Percentiles rank a stretch among this genome's conserved stretches.
These are phyloP conservation scores for Pinus albicaulis DNA, from an alignment of 75 land plant genomes.

Conservation along the genomic window DNA sequence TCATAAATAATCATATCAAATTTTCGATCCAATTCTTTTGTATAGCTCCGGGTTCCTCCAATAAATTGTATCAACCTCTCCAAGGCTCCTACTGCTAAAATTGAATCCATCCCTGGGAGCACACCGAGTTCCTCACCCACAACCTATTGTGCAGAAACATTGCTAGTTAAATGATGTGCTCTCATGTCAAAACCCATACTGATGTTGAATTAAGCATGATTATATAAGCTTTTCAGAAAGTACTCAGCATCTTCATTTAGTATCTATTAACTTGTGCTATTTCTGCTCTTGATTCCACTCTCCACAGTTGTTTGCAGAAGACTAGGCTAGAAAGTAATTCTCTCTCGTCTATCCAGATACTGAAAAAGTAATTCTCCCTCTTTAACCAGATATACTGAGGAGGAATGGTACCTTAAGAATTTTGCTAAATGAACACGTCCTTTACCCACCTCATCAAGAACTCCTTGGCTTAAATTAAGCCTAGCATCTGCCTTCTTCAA, in stretches of 20 bases:
- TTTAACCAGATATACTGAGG: neutral
- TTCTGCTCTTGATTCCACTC: neutral
- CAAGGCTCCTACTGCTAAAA: slow-evolving; percentile 61
- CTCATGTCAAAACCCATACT: neutral
- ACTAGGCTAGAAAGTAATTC: too few relatives aligned
- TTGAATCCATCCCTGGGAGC: slow-evolving; percentile 94
- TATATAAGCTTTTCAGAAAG: neutral
- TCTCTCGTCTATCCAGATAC: too few relatives aligned
- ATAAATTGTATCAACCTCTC: slow-evolving; percentile 48
- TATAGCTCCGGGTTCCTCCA: slow-evolving; percentile 18
- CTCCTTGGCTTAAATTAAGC: slow-evolving; percentile 87
- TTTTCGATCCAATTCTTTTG: slow-evolving; percentile 19
- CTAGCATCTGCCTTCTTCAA: slow-evolving; percentile 83
- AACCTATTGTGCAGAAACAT: slow-evolving; percentile 34
- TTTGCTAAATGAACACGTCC: neutral
- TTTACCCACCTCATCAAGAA: slow-evolving; percentile 85
- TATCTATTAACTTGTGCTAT: neutral
- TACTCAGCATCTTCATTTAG: neutral
- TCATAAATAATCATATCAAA: slow-evolving; percentile 87
- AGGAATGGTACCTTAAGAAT: neutral
- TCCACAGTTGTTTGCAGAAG: slow-evolving; percentile 5
- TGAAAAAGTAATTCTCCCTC: too few relatives aligned
- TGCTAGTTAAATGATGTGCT: slow-evolving; percentile 4
- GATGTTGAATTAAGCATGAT: slow-evolving; percentile 6
- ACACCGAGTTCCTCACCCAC: slow-evolving; percentile 95